Conservation (phyloP, 2,329 filamentous ascomycete species). For the Cylindrodendrum hubeiense region DNA sequence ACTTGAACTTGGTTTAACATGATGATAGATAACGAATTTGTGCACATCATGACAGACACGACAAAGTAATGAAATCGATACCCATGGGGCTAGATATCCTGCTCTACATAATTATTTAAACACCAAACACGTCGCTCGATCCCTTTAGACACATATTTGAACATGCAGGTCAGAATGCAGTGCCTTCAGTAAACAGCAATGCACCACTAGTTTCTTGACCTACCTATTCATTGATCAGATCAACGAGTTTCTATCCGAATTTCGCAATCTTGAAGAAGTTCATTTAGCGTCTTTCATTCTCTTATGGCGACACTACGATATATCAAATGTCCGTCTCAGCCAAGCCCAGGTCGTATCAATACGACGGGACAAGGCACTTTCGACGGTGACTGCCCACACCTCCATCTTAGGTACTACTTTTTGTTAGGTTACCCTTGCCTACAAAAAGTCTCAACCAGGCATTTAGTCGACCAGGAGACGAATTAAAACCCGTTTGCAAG, state of each 20-base stretch:
- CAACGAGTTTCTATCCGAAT: too few relatives aligned
- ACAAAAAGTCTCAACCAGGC: not conserved
- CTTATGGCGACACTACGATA: too few relatives aligned
- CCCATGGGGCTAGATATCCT: not conserved
- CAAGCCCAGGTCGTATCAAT: not conserved
- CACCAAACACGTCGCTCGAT: too few relatives aligned
- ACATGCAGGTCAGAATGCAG: too few relatives aligned
- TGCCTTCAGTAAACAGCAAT: too few relatives aligned
- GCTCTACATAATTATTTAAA: not conserved
- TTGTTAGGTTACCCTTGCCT: not conserved
- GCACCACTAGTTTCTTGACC: too few relatives aligned
- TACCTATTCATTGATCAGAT: too few relatives aligned
- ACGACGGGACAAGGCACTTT: not conserved
- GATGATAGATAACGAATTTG: not conserved
- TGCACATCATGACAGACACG: not conserved
- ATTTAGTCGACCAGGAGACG: not conserved
- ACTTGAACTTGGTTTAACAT: not conserved
- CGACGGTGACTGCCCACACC: not conserved
- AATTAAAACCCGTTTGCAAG: not conserved
- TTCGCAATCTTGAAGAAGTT: too few relatives aligned
- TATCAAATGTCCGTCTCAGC: too few relatives aligned
- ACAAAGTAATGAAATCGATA: not conserved
- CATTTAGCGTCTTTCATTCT: too few relatives aligned
- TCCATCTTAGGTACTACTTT: not conserved
- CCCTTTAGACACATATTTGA: too few relatives aligned